Percentiles rank a stretch among this genome's conserved stretches.
These are phyloP conservation scores for Mycosarcoma maydis DNA, from an alignment of 1,284 basidiomycete species.

Conservation along the genomic window DNA sequence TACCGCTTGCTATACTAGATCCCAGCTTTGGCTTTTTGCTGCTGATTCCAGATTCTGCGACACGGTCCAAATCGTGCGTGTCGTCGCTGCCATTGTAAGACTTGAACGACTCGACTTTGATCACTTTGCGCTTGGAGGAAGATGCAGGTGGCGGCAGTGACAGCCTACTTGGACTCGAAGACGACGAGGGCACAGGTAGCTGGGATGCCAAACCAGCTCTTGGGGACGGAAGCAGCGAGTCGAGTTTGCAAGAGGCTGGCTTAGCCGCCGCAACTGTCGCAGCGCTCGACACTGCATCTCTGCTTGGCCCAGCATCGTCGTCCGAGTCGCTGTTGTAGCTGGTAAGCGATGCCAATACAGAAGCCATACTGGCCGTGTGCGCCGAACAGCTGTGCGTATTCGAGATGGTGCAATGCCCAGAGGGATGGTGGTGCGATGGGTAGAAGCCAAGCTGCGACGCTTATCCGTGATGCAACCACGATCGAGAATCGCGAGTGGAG, in stretches of 20 bases:
- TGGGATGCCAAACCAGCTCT: conserved; percentile 16
- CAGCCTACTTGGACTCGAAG: conserved; percentile 9
- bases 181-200: conserved; percentile 22
- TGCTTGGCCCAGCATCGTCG: conserved; percentile 1
- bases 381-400: background rate
- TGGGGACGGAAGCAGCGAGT: conserved; percentile 26
- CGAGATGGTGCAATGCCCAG: background rate
- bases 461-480: too few species aligned
- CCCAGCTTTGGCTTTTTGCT: conserved; percentile 18
- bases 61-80: conserved; percentile 7
- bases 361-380: conserved; percentile 6
- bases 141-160: conserved; percentile 24
- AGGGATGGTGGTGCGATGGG: background rate
- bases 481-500: too few species aligned
- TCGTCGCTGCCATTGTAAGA: conserved; percentile 4
- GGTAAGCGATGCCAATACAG: conserved; percentile 29
- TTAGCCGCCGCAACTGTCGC: background rate
- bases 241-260: conserved; percentile 11
- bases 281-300: background rate
- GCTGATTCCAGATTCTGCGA: background rate
- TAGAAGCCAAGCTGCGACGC: too few species aligned
- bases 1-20: background rate
- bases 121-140: conserved; percentile 29
- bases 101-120: conserved; percentile 41
- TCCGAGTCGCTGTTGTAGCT: conserved; percentile 43